These are phyloP conservation scores for Mycena vulgaris DNA, from an alignment of 768 basidiomycete genomes.

Conservation along the genomic window DNA sequence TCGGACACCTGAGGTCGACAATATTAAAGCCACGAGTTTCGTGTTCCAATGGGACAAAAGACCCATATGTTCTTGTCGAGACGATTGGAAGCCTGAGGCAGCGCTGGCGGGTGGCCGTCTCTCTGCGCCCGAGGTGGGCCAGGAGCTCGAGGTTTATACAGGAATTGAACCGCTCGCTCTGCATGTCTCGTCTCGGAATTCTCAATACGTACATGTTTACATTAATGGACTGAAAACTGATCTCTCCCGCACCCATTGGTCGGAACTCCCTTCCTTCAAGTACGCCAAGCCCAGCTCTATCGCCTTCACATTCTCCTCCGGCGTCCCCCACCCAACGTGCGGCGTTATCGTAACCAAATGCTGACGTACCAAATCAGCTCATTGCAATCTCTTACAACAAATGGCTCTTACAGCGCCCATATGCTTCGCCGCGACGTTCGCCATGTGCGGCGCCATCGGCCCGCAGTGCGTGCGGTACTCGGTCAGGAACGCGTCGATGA, in stretches of 20 bases:
- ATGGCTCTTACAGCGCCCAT: constrained; percentile 31
- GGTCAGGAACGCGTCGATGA: constrained; percentile 62
- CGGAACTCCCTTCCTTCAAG: constrained; percentile 22
- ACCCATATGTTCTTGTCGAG: no score
- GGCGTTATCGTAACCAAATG: constrained; percentile 27
- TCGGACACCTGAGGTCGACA: no score
- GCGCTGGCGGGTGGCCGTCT: no score
- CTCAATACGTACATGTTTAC: no score
- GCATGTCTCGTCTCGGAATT: no score
- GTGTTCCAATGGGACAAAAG: no score
- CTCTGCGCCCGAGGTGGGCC: no score
- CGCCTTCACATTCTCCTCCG: constrained; percentile 30
- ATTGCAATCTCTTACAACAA: background rate
- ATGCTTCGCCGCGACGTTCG: constrained; percentile 29
- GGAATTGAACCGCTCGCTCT: no score
- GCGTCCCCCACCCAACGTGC: constrained; percentile 25
- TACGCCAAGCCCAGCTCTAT: constrained; percentile 23
- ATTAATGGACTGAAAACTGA: constrained; percentile 26
- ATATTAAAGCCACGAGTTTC: no score
- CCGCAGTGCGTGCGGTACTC: constrained; percentile 53
- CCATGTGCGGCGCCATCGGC: constrained; percentile 8
- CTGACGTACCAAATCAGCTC: background rate
- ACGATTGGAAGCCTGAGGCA: no score
- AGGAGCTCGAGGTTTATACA: no score
- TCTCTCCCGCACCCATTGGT: constrained; percentile 29